Evolutionary conservation across 441 rosid genomes (phyloP).

Genomic region (Lepidium campestre): DNA sequence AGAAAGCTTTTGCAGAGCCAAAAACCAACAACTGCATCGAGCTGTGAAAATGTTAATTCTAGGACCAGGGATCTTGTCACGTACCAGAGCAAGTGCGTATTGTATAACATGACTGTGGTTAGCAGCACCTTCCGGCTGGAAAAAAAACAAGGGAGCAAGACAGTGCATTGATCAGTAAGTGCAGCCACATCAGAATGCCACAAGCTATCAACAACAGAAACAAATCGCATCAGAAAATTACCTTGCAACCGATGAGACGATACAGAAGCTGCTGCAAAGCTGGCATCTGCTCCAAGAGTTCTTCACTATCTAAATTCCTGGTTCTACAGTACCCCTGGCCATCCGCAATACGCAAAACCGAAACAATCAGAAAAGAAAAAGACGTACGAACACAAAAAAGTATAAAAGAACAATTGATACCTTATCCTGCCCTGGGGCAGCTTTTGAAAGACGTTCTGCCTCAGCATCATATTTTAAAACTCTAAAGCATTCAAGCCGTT

Average conservation of each 20-base stretch:
- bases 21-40: background rate
- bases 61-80: background rate
- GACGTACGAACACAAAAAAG: background rate
- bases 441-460: conserved; percentile 79
- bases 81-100: conserved; percentile 92
- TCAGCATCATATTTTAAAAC: conserved; percentile 86
- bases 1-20: background rate
- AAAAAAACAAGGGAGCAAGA: conserved; percentile 10
- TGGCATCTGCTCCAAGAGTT: conserved; percentile 83
- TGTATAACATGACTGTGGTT: conserved; percentile 81
- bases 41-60: background rate
- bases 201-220: background rate
- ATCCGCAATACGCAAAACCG: background rate
- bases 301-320: conserved; percentile 81
- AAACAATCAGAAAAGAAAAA: conserved; percentile 13
- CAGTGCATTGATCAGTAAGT: background rate
- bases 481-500: conserved; percentile 92
- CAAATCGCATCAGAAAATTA: conserved; percentile 23
- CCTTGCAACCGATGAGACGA: conserved; percentile 96
- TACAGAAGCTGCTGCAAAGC: conserved; percentile 80
- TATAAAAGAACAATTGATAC: conserved; percentile 26
- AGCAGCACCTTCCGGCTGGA: conserved; percentile 98
- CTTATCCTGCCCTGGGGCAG: conserved; percentile 83
- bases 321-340: conserved; percentile 84
- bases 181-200: background rate